A percentile compares a stretch with the other conserved stretches of the same genome.
phyloP scores from a whole-genome alignment of 495 filamentous ascomycete species.

The Thermothielavioides terrestris region DNA sequence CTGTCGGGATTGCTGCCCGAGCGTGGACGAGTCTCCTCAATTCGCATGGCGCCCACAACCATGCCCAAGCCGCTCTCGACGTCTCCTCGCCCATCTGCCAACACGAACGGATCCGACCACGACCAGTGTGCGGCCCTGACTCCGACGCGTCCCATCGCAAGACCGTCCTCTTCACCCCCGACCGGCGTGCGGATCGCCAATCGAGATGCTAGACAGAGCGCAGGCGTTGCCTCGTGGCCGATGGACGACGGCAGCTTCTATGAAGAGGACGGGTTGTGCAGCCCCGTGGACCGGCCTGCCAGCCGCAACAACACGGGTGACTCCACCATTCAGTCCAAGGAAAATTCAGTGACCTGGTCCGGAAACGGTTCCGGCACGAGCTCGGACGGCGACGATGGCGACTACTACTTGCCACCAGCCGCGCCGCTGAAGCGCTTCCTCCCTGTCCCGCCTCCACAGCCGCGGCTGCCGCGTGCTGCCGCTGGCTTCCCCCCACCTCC shows the following conservation, averaged over 20 bases:
- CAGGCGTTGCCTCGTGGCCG: neutral
- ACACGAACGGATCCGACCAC: neutral
- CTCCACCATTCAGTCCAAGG: neutral
- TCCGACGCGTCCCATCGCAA: neutral
- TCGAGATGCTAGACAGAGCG: neutral
- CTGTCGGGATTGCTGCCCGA: constrained; percentile 3
- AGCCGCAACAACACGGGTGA: neutral
- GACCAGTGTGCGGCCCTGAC: neutral
- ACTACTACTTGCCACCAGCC: neutral
- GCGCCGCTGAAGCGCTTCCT: neutral
- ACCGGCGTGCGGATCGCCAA: neutral
- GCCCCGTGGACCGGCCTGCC: neutral
- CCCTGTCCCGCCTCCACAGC: constrained; percentile 1
- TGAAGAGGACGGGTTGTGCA: neutral
- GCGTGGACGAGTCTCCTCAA: neutral
- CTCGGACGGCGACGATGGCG: neutral
- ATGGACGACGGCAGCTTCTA: neutral
- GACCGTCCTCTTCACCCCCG: neutral
- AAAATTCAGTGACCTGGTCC: neutral
- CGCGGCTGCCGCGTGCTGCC: neutral
- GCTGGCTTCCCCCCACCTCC: neutral
- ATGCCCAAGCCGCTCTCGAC: neutral
- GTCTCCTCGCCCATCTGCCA: neutral
- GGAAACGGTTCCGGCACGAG: neutral
- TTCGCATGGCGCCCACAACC: constrained; percentile 2